Conservation (phyloP, 768 basidiomycete genomes). For the Russula compacta region DNA sequence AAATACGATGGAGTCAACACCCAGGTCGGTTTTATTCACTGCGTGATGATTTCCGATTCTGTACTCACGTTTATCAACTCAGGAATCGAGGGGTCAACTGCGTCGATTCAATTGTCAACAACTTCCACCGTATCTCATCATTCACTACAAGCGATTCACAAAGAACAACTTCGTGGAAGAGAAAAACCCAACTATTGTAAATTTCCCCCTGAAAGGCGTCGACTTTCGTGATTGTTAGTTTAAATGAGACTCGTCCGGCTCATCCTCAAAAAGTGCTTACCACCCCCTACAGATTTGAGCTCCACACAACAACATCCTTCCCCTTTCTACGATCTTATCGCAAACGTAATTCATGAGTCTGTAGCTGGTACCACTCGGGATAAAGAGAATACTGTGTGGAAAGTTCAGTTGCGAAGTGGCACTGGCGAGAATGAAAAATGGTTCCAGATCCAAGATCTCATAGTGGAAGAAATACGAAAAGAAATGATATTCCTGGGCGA, state of each 20-base stretch:
- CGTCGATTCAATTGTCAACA: conserved; percentile 85
- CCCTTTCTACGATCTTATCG: conserved; percentile 86
- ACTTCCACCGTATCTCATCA: conserved; percentile 85
- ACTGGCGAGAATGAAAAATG: conserved; percentile 83
- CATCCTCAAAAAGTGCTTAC: background rate
- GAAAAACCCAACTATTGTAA: conserved; percentile 98
- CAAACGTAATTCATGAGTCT: conserved; percentile 92
- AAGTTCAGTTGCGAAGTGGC: conserved; percentile 73
- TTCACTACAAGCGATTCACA: conserved; percentile 94
- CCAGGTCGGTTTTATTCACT: conserved; percentile 43
- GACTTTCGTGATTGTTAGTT: conserved; percentile 87
- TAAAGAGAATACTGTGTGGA: conserved; percentile 88
- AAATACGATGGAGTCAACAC: conserved; percentile 93
- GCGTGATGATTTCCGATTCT: conserved; percentile 17
- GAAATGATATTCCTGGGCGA: conserved; percentile 98
- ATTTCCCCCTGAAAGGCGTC: conserved; percentile 88
- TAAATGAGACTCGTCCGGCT: background rate
- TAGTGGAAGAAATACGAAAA: conserved; percentile 91
- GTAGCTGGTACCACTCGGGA: conserved; percentile 92
- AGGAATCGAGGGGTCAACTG: conserved; percentile 82
- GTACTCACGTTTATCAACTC: conserved; percentile 14
- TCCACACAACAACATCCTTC: conserved; percentile 47
- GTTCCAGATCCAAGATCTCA: conserved; percentile 94
- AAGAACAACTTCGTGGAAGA: conserved; percentile 97
- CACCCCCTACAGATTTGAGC: conserved; percentile 58